Evolutionary conservation across 2,329 filamentous ascomycete genomes (phyloP).

Genomic region (Sporothrix sp.): DNA sequence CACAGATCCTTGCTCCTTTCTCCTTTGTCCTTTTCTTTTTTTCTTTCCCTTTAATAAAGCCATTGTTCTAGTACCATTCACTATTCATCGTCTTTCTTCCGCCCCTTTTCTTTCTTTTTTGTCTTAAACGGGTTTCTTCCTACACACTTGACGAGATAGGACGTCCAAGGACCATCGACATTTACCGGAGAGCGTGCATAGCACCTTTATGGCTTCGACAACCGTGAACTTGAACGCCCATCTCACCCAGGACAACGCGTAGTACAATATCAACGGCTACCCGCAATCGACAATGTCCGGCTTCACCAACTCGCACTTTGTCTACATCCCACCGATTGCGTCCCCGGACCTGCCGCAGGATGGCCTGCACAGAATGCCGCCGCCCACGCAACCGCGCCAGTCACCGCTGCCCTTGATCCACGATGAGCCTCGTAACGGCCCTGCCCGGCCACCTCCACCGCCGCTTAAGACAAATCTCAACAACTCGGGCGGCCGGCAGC

Average conservation of each 20-base stretch:
- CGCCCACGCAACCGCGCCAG: constrained; percentile 31
- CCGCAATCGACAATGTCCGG: constrained; percentile 62
- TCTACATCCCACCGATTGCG: constrained; percentile 45
- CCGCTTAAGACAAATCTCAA: constrained; percentile 35
- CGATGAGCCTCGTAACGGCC: constrained; percentile 5
- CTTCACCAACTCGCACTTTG: constrained; percentile 47
- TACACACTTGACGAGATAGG: too few species aligned
- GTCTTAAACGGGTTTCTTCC: too few species aligned
- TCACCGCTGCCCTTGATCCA: constrained; percentile 34
- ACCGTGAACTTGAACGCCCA: constrained; percentile 39
- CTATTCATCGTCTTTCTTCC: too few species aligned
- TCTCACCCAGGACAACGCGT: constrained; percentile 31
- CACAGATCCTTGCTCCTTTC: too few species aligned
- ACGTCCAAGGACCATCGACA: too few species aligned
- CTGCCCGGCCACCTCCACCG: constrained; percentile 33
- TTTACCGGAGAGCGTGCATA: constrained; percentile 37
- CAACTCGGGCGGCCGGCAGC: constrained; percentile 43
- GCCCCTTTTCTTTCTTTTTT: too few species aligned
- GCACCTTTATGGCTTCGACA: constrained; percentile 34
- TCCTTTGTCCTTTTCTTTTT: too few species aligned
- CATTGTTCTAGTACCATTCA: too few species aligned
- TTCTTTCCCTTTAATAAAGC: too few species aligned
- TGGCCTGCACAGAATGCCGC: constrained; percentile 42
- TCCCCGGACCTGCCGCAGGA: constrained; percentile 40
- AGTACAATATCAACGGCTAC: constrained; percentile 47